phyloP scores from a whole-genome alignment of 129 eudicot genomes.

The Gnaphalium uliginosum region DNA sequence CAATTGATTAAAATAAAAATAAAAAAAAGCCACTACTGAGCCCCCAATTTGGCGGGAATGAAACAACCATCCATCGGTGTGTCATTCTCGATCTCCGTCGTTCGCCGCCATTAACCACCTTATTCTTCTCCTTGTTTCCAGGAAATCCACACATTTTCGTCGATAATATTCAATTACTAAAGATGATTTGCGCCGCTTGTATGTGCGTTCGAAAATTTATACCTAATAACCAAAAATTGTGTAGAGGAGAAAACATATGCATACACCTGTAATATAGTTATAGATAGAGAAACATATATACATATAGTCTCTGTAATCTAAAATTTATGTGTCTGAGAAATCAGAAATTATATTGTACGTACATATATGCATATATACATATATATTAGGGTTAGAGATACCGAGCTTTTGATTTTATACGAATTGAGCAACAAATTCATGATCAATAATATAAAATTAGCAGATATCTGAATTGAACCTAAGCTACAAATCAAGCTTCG shows the following conservation, averaged over 20 bases:
- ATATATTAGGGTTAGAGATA: slow-evolving; percentile 3
- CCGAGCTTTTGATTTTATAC: slow-evolving; percentile 1
- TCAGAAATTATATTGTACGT: slow-evolving; percentile 20
- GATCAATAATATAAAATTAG: slow-evolving; percentile 5
- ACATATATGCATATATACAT: slow-evolving; percentile 19
- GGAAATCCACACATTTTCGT: slow-evolving; percentile 22
- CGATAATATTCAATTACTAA: slow-evolving; percentile 22
- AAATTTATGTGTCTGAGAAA: slow-evolving; percentile 18
- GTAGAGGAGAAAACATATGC: slow-evolving; percentile 25
- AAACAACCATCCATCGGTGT: background rate
- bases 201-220: slow-evolving; percentile 23
- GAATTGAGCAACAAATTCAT: slow-evolving; percentile 11
- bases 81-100: background rate
- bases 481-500: slow-evolving; percentile 8
- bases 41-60: background rate
- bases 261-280: slow-evolving; percentile 31
- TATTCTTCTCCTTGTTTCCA: slow-evolving; percentile 18
- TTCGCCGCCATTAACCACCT: slow-evolving; percentile 18
- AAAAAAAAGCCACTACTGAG: too few relatives aligned
- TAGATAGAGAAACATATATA: slow-evolving; percentile 18
- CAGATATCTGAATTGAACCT: background rate
- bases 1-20: too few relatives aligned
- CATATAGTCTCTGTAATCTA: background rate
- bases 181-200: slow-evolving; percentile 22
- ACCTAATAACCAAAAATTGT: slow-evolving; percentile 19